These are phyloP conservation scores for Tetradesmus obliquus DNA, from an alignment of 139 green algal species.

Conservation along the genomic window DNA sequence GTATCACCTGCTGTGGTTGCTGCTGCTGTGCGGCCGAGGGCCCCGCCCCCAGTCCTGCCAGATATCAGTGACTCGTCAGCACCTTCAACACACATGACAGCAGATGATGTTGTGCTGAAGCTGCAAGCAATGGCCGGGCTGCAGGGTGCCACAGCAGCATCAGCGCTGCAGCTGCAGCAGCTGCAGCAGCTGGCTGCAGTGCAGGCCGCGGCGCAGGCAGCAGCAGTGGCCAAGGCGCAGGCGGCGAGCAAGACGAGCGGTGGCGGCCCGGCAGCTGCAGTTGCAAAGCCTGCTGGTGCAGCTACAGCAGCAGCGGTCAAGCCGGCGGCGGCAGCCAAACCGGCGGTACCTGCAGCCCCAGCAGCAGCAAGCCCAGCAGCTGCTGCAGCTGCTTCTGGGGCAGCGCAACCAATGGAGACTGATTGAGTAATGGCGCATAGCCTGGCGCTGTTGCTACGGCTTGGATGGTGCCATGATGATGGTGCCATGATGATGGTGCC, in stretches of 20 bases:
- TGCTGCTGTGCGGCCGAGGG: neutral
- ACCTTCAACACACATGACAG: neutral
- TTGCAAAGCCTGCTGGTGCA: neutral
- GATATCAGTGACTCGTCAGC: neutral
- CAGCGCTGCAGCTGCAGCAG: constrained; percentile 12
- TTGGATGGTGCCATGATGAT: too few relatives aligned
- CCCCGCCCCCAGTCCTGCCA: neutral
- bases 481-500: too few relatives aligned
- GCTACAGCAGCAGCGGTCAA: neutral
- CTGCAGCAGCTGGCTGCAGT: constrained; percentile 2
- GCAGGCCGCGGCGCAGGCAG: neutral
- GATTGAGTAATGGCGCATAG: neutral
- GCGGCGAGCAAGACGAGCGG: neutral
- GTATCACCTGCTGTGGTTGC: neutral
- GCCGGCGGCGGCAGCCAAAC: neutral
- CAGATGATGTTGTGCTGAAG: constrained; percentile 33
- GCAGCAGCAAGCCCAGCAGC: neutral
- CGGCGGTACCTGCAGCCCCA: neutral
- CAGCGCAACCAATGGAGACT: neutral
- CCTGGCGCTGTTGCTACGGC: too few relatives aligned
- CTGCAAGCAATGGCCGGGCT: constrained; percentile 20
- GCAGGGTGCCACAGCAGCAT: neutral
- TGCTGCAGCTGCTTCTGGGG: neutral
- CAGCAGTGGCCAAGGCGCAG: neutral
- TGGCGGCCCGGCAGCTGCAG: neutral